Evolutionary conservation across 2,329 filamentous ascomycete genomes (phyloP), one percentile per base, ranked within the genome.

Genomic region (Microsporum canis): DNA sequence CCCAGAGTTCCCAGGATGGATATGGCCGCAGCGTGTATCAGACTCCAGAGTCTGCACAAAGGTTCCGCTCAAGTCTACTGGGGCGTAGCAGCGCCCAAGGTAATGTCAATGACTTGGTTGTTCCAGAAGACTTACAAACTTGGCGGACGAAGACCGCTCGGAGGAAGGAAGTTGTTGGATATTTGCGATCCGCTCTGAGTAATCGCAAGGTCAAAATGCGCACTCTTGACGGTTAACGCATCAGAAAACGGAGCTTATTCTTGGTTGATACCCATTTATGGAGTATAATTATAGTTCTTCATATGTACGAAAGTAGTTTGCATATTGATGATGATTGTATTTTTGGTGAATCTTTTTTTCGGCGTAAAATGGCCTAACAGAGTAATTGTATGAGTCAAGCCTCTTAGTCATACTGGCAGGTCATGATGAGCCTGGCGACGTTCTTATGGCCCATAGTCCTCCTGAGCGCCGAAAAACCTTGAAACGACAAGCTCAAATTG

Each of bases 101-200:
- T 29, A 70, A 63, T 55, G 68, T 73, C 23, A 70, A 71, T 47
- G 67, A 64, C 3, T 58, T 69, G 17, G 57, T 69, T 7, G 56
- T 59, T 23, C 58, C 57, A 23, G 68, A 73, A 49, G 73, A 76
- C 23, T 66, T 65, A 29, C 60, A 69, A 8, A 68, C 66, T 31
- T 77, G 72, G 70, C 72, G 72, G 64, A 64, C 67, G 1, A 77
- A 73, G 61, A 63, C 63, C n/a, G 65, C 68, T 59, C 74, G 74
- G 47, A 67, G 73, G 38, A 69, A 71, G 41, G 69, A 72, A 41
- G 64, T 76, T 58, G 68, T 75, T 53, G 67, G 62, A 2, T 71
- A 70, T 53, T 63, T 77, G 63, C 75, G 72, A 65, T 66, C 67
- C 53, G 73, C 71, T 1, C 70, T 76, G 55, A 67, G 66, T 8